Conservation (phyloP, 371 early-diverging fungal genomes). For the Coemansia sp. region DNA sequence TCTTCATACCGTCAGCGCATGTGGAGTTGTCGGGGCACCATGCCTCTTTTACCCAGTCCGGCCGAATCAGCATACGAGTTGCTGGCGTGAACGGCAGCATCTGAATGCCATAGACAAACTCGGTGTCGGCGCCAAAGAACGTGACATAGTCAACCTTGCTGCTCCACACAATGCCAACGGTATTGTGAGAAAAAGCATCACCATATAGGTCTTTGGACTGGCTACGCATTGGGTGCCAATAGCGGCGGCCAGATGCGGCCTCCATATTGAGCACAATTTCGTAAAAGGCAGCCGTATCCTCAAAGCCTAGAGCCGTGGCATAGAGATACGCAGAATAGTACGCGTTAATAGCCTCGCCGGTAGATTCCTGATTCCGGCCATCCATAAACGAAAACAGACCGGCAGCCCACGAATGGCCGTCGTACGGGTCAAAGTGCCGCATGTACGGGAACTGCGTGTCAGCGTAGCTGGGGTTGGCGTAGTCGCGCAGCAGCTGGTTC, state of each 20-base stretch:
- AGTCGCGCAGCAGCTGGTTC: constrained; percentile 64
- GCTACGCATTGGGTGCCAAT: constrained; percentile 41
- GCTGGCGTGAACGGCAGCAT: constrained; percentile 78
- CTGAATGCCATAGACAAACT: constrained; percentile 78
- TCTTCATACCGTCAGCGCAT: constrained; percentile 38
- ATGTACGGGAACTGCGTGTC: constrained; percentile 65
- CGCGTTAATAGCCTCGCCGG: constrained; percentile 73
- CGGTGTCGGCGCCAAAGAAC: constrained; percentile 62
- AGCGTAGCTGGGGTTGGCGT: constrained; percentile 58
- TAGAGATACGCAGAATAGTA: constrained; percentile 71
- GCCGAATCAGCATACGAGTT: constrained; percentile 25
- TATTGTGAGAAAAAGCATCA: constrained; percentile 60
- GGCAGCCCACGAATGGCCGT: constrained; percentile 80
- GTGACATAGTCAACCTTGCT: constrained; percentile 72
- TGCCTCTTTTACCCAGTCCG: constrained; percentile 49
- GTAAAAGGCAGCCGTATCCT: constrained; percentile 47
- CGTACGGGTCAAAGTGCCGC: constrained; percentile 72
- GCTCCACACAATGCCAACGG: constrained; percentile 69
- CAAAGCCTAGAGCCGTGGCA: constrained; percentile 56
- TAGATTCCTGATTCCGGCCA: constrained; percentile 74
- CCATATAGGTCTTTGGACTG: constrained; percentile 32
- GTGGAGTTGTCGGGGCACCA: constrained; percentile 34
- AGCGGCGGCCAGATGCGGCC: constrained; percentile 39
- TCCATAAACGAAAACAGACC: constrained; percentile 67
- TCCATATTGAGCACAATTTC: constrained; percentile 48